These are phyloP conservation scores for Kodamaea laetipori DNA, from an alignment of 805 yeast species.

Conservation along the genomic window DNA sequence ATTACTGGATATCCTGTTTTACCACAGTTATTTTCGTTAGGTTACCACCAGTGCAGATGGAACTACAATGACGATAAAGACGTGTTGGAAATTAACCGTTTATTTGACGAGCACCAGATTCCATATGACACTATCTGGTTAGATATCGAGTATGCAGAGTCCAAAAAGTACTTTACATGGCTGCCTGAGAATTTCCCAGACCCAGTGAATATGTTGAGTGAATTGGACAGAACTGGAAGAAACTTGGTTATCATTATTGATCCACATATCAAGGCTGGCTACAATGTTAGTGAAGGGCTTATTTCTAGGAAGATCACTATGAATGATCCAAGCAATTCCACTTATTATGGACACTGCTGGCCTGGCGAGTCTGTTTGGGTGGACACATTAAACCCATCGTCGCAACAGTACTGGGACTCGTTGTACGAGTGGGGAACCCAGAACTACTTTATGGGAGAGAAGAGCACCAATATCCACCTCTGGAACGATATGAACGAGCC, in stretches of 20 bases:
- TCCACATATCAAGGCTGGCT: constrained; percentile 82
- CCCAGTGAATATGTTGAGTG: constrained; percentile 66
- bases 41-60: constrained; percentile 98
- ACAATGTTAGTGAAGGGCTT: constrained; percentile 61
- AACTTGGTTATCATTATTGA: constrained; percentile 84
- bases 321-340: constrained; percentile 45
- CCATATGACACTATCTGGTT: constrained; percentile 95
- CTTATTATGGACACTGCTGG: constrained; percentile 92
- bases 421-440: constrained; percentile 50
- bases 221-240: constrained; percentile 71
- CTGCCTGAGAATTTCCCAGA: constrained; percentile 69
- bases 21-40: constrained; percentile 79
- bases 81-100: constrained; percentile 66
- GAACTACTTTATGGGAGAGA: constrained; percentile 37
- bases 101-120: constrained; percentile 71
- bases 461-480: constrained; percentile 66
- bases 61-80: constrained; percentile 89
- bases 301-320: constrained; percentile 48
- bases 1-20: constrained; percentile 73
- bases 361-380: constrained; percentile 96
- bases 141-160: constrained; percentile 88
- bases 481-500: constrained; percentile 99
- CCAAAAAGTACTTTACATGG: constrained; percentile 93
- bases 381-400: constrained; percentile 71
- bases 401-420: constrained; percentile 61